phyloP scores from a whole-genome alignment of 208 protist genomes.

The Acanthamoeba lenticulata region DNA sequence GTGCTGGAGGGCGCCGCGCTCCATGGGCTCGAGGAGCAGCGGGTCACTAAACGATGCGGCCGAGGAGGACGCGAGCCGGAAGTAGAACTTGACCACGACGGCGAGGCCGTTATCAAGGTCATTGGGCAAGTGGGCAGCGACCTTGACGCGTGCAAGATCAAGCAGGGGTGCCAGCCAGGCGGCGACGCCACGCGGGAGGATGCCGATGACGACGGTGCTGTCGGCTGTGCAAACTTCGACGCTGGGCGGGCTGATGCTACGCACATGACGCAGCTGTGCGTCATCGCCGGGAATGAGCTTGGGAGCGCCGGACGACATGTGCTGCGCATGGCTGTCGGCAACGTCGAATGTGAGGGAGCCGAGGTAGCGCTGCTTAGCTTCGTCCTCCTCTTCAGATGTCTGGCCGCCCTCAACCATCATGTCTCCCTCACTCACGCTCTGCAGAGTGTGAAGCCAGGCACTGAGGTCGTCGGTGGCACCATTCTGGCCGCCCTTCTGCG shows the following conservation, averaged over 20 bases:
- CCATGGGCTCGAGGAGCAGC: background rate
- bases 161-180: slow-evolving; percentile 32
- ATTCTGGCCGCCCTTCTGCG: slow-evolving; percentile 34
- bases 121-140: slow-evolving; percentile 38
- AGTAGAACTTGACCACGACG: slow-evolving; percentile 40
- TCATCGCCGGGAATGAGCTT: slow-evolving; percentile 42
- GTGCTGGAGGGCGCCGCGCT: slow-evolving; percentile 25
- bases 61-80: background rate
- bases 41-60: background rate
- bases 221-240: background rate
- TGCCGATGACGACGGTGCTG: background rate
- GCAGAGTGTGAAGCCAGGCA: background rate
- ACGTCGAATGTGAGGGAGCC: slow-evolving; percentile 45
- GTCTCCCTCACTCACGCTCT: background rate
- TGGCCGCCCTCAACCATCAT: slow-evolving; percentile 13
- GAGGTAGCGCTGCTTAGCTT: background rate
- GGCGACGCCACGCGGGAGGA: background rate
- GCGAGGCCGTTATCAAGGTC: slow-evolving; percentile 49
- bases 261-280: background rate
- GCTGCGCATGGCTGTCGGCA: slow-evolving; percentile 15
- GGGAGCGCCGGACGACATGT: background rate
- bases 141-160: slow-evolving; percentile 8
- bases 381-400: background rate
- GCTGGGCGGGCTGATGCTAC: background rate
- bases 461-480: background rate